Evolutionary conservation across 2,329 filamentous ascomycete species (phyloP), one percentile per base, ranked within the genome.

Genomic region (Endoconidiophora laricicola): DNA sequence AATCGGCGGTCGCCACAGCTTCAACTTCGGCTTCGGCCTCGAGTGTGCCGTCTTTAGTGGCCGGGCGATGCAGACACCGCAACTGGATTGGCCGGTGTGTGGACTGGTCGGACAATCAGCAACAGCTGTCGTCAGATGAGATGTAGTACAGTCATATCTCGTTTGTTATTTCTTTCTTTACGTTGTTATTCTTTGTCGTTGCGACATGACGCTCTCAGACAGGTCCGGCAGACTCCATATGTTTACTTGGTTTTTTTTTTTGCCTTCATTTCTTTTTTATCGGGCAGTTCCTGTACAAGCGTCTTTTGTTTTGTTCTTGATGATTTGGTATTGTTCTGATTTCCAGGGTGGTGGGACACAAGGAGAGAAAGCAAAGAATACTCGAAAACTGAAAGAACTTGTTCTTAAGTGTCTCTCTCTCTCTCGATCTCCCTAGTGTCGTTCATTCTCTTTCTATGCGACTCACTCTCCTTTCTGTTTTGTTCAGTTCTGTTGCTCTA

Each of bases 41-140:
- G 26, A 33, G 26, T 33, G 26, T 33, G 26, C 26, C 26, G 26
- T 5, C 26, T 10, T 33, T 6, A 9, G 55, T 59, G 24, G 58
- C 57, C 48, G 58, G 56, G 22, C 60, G 56, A 3, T 71, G 69
- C 49, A 53, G 61, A 6, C 57, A 54, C 12, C 61, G 65, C 45
- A 65, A 58, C 53, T 70, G 67, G 67, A 54, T 70, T 20, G 67
- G 68, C 2, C 51, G 61, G 24, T 71, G 69, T 53, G 65, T 64
- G 47, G 61, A 66, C 36, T 65, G 65, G 63, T 54, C 45, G 6
- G 55, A 57, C 2, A 58, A 57, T 4, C 50, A 56, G 20, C 56
- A 57, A 6, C 59, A 55, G n/a, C 46, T 54, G 26, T 49, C 50
- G 16, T 58, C 58, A n/a, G 61, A 63, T 29, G 62, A 64, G 55